Evolutionary conservation across 495 filamentous ascomycete species (phyloP).

Genomic region (Xeromyces bisporus): DNA sequence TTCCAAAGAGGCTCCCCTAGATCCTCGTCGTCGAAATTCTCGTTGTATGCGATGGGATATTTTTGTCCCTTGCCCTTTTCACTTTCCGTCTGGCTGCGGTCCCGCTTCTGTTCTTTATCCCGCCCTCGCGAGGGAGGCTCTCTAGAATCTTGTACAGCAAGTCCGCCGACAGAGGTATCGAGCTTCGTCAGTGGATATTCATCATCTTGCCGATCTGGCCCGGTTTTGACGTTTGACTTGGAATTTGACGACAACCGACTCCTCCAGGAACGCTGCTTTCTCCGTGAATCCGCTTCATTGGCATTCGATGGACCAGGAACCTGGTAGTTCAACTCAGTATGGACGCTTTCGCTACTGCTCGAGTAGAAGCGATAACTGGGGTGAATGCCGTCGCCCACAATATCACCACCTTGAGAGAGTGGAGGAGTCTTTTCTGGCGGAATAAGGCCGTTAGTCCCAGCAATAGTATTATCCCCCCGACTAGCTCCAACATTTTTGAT

Average conservation of each 20-base stretch:
- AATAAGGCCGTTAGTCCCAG: constrained; percentile 37
- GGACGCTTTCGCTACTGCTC: background rate
- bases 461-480: constrained; percentile 30
- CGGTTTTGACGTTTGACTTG: constrained; percentile 9
- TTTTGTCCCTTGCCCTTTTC: constrained; percentile 27
- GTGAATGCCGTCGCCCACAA: constrained; percentile 2
- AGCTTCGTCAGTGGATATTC: constrained; percentile 24
- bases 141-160: constrained; percentile 5
- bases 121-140: constrained; percentile 8
- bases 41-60: constrained; percentile 57
- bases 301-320: background rate
- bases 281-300: background rate
- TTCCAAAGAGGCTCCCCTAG: constrained; percentile 59
- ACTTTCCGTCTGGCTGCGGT: constrained; percentile 19
- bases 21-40: constrained; percentile 45
- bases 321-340: too few relatives aligned
- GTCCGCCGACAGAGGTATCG: constrained; percentile 11
- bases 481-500: constrained; percentile 28
- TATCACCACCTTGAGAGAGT: constrained; percentile 1
- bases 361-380: background rate
- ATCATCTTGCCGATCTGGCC: constrained; percentile 10
- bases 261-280: constrained; percentile 31
- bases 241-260: constrained; percentile 17
- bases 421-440: constrained; percentile 4
- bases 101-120: constrained; percentile 7